phyloP scores from a whole-genome alignment of 2,329 filamentous ascomycete species.

The Aureobasidium sp. region DNA sequence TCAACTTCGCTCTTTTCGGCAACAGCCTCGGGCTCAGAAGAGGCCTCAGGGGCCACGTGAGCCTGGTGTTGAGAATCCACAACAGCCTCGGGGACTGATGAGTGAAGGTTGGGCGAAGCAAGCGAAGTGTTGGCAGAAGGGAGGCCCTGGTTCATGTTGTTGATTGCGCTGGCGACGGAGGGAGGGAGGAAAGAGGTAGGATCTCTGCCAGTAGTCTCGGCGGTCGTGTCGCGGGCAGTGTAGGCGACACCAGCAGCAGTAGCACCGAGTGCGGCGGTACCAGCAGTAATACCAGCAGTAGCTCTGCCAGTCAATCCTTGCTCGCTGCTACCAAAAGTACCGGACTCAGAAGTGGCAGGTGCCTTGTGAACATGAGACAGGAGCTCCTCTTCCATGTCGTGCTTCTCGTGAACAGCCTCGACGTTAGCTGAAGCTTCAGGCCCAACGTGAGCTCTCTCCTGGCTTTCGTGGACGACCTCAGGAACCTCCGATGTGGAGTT shows the following conservation, averaged over 20 bases:
- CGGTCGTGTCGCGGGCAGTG: constrained; percentile 24
- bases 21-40: constrained; percentile 55
- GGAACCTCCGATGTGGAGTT: constrained; percentile 24
- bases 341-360: constrained; percentile 18
- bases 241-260: constrained; percentile 29
- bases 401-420: constrained; percentile 38
- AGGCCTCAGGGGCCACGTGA: constrained; percentile 53
- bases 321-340: constrained; percentile 30
- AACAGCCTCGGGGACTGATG: constrained; percentile 52
- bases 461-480: constrained; percentile 44
- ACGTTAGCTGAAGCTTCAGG: constrained; percentile 60
- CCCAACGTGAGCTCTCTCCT: constrained; percentile 52
- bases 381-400: constrained; percentile 59
- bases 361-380: constrained; percentile 47
- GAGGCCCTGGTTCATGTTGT: constrained; percentile 24
- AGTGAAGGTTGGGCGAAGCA: constrained; percentile 19
- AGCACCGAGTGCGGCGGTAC: constrained; percentile 32
- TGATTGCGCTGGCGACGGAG: constrained; percentile 38
- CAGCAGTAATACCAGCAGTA: constrained; percentile 37
- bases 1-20: constrained; percentile 63
- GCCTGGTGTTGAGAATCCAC: constrained; percentile 64
- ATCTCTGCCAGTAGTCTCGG: constrained; percentile 33
- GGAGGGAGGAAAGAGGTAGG: constrained; percentile 28
- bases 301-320: constrained; percentile 24
- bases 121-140: constrained; percentile 19